Evolutionary conservation across 2,329 filamentous ascomycete species (phyloP), one percentile per base, ranked within the genome.

Genomic region (Chrysosphaeria jannelii): DNA sequence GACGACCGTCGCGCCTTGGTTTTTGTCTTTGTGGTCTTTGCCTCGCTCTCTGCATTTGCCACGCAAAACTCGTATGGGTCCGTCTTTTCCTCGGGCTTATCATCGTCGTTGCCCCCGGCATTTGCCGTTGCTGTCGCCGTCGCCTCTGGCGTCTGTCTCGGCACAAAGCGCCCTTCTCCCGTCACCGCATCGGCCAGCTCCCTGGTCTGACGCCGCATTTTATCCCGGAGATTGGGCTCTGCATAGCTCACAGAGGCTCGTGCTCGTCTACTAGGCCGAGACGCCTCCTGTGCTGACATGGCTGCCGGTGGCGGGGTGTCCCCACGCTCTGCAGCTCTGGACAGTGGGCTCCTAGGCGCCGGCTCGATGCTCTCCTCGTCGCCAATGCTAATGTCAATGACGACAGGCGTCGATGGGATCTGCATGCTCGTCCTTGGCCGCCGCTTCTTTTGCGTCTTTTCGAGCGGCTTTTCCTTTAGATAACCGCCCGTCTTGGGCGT

Each of bases 171-270:
- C 15, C 53, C 56, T 33, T 68, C 57, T n/a, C 57, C 62, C 8
- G 55, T 44, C 9, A 81, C 71, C 2, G 71, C 72, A 39, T 78
- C 70, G 17, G 68, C 58, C 7, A 79, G 43, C 31, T 74, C 62
- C 37, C 74, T 74, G 2, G 67, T 71, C 12, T 74, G 71, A 28
- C 74, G 57, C 28, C 74, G 58, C 72, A 85, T 79, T 45, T 85
- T 85, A 37, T 67, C 69, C 30, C 69, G 57, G 20, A 85, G 48
- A 35, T 71, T 81, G 2, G 74, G 74, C 39, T 81, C 71, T 8
- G 71, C 69, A 39, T 85, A 85, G 46, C 70, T 81, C 29, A 85
- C 57, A 23, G 63, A 53, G 8, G 59, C 47, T 34, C 68, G 53
- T 22, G 61, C 59, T 31, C 74, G 57, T 32, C 74, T 52, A 33